phyloP scores from a whole-genome alignment of 2,329 filamentous ascomycete genomes.

The Pseudogymnoascus sp. region DNA sequence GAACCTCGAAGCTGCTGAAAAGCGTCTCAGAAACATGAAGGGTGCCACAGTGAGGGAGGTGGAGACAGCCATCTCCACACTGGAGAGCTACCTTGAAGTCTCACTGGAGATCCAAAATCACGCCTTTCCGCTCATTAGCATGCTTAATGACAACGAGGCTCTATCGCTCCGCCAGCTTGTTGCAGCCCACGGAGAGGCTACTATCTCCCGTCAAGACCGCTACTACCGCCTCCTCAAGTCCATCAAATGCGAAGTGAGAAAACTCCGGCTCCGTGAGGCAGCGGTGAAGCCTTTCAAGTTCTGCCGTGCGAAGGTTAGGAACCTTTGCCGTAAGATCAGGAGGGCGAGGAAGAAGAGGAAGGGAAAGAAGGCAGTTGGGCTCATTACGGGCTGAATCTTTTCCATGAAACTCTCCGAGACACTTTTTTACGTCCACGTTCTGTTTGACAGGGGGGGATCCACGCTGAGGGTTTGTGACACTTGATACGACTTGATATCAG shows the following conservation, averaged over 20 bases:
- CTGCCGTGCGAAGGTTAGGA: neutral
- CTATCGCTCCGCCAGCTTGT: neutral
- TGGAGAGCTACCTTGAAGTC: neutral
- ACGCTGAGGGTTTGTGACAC: neutral
- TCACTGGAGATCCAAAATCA: neutral
- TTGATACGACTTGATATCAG: neutral
- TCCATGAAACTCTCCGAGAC: neutral
- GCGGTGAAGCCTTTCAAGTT: neutral
- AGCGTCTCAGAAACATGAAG: neutral
- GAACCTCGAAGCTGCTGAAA: neutral
- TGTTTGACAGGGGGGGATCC: neutral
- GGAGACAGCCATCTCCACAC: neutral
- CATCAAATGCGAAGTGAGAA: neutral
- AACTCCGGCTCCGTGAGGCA: neutral
- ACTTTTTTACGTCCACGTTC: neutral
- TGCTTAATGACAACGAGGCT: neutral
- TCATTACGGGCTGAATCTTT: neutral
- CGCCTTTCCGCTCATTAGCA: neutral
- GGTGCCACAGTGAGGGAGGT: neutral
- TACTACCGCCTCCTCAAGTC: neutral
- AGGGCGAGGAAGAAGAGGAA: neutral
- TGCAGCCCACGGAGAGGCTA: neutral
- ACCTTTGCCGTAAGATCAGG: neutral
- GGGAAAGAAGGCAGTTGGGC: neutral
- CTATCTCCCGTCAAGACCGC: neutral